phyloP scores from a whole-genome alignment of 2,329 filamentous ascomycete genomes.

The Coniochaeta prunicola region DNA sequence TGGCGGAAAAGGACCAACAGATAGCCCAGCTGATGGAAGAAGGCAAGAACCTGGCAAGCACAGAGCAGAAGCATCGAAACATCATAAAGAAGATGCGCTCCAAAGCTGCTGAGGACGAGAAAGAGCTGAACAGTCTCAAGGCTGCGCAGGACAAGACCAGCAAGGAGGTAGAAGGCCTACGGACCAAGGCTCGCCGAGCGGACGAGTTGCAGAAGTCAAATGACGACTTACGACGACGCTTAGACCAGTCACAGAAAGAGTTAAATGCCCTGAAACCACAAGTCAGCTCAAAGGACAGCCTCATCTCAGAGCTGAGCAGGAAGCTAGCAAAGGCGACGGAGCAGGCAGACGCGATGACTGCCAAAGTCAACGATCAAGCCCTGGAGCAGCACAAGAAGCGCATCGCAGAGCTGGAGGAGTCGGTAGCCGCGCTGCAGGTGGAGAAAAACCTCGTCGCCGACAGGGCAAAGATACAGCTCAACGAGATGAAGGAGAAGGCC shows the following conservation, averaged over 20 bases:
- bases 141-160: constrained; percentile 52
- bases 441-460: constrained; percentile 73
- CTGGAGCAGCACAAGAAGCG: constrained; percentile 56
- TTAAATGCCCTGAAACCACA: constrained; percentile 48
- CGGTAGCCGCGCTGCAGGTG: constrained; percentile 58
- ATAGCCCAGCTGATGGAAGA: constrained; percentile 89
- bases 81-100: constrained; percentile 74
- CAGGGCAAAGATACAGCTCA: constrained; percentile 56
- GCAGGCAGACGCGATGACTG: constrained; percentile 59
- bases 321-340: constrained; percentile 63
- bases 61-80: constrained; percentile 75
- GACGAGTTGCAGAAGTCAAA: constrained; percentile 49
- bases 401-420: constrained; percentile 46
- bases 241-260: constrained; percentile 51
- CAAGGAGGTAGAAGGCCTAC: constrained; percentile 39
- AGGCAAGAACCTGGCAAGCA: constrained; percentile 79
- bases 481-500: constrained; percentile 65
- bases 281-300: constrained; percentile 53
- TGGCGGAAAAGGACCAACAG: constrained; percentile 85
- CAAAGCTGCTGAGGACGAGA: constrained; percentile 60
- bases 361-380: constrained; percentile 59
- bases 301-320: constrained; percentile 59
- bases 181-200: constrained; percentile 38
- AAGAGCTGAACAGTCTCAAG: constrained; percentile 52
- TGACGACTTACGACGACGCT: constrained; percentile 45